Base-by-base conservation (phyloP, 139 green algal genomes). In the Mesostigma viride region DNA sequence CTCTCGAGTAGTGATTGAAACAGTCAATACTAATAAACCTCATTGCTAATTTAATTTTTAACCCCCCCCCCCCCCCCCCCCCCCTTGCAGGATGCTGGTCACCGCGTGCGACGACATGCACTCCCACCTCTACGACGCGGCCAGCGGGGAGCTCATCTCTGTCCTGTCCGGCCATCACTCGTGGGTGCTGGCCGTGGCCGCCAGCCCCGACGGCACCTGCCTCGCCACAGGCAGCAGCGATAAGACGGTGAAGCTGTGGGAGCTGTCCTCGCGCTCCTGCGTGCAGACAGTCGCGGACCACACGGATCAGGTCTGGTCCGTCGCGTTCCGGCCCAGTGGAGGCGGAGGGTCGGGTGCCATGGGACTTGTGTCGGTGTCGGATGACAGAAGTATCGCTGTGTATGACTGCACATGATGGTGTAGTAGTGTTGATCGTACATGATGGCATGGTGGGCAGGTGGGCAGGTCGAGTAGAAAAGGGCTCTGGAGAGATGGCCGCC, bases 81-180 rank as follows among this genome's bases (percentile, higher is more conserved):
- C 40, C 17, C 17, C 40, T 14, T 53, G 40, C 40, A 53, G 40
- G 40, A 53, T 17, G 14, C 40, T 67, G 61, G 8, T 95, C 35
- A 94, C 89, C 0, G 90, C 82, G 0, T 94, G 84, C 35, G 90
- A 96, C 72, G 90, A 96, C 85, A 88, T 86, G 79, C 90, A 96
- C 65, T 44, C 79, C 32, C 83, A 93, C 59, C 58, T 96, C 64
- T 96, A 94, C 59, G 90, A 96, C 58, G 84, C 84, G 3, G 79
- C 90, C 46, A 77, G 76, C 65, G 79, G 62, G 1, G 72, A 69
- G 2, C 76, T 95, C 34, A 71, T 96, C 20, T 86, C 91, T 33
- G 73, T 86, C 0, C 89, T 96, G 58, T 76, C 72, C 20, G 90
- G 90, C 3, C 90, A 96, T 71, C 82, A 88, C 64, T 91, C 85